Conservation (phyloP, 305 asterid genomes). For the Fraxinus albicans region DNA sequence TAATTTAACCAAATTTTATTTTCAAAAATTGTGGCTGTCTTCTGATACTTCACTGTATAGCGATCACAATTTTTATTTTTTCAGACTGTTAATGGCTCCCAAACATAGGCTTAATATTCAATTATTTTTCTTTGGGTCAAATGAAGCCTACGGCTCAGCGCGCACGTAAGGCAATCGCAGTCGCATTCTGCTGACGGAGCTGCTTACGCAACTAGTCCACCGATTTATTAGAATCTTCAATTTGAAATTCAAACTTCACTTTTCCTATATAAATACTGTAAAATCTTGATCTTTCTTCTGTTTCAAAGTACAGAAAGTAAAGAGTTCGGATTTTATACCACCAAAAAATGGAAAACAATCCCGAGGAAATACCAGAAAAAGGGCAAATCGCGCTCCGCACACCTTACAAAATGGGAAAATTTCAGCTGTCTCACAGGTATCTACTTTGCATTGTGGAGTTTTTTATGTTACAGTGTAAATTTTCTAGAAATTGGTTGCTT, state of each 20-base stretch:
- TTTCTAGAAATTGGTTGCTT: neutral
- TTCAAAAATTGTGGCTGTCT: too few relatives aligned
- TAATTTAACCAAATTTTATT: too few relatives aligned
- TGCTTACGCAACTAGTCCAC: neutral
- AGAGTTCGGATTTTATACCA: neutral
- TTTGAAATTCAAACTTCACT: neutral
- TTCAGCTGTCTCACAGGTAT: slow-evolving; percentile 59
- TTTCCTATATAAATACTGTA: neutral
- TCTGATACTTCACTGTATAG: too few relatives aligned
- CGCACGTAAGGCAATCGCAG: neutral
- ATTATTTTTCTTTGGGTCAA: too few relatives aligned
- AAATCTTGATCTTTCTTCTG: neutral
- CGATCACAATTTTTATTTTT: too few relatives aligned
- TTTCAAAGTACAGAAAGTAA: neutral
- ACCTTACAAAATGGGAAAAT: slow-evolving; percentile 47
- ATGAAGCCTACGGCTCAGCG: neutral
- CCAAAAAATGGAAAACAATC: slow-evolving; percentile 34
- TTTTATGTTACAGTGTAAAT: neutral
- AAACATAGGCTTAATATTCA: too few relatives aligned
- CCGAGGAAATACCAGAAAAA: slow-evolving; percentile 21
- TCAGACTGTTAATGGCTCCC: too few relatives aligned
- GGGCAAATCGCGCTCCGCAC: slow-evolving; percentile 50
- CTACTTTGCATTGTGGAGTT: neutral
- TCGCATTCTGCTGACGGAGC: neutral
- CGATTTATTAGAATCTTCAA: neutral